A percentile compares a stretch with the other conserved stretches of the same genome.
Conservation (phyloP, 2,329 filamentous ascomycete genomes). For the Colletotrichum camelliae region DNA sequence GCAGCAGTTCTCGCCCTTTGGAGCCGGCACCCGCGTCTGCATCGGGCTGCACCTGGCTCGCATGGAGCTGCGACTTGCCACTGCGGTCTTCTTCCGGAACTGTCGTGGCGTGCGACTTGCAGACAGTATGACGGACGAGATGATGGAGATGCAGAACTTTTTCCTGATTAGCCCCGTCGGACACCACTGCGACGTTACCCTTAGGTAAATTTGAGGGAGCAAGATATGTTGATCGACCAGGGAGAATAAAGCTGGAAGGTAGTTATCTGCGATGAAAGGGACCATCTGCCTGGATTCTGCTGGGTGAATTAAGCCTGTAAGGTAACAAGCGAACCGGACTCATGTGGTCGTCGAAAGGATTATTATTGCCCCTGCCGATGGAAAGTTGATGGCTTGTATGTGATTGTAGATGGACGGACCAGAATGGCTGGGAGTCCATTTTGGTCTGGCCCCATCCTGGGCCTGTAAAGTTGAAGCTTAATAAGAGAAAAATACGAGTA, state of each 20-base stretch:
- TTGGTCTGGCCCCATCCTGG: no score
- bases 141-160: constrained; percentile 38
- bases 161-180: constrained; percentile 38
- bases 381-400: no score
- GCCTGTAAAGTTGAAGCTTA: no score
- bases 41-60: constrained; percentile 62
- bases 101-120: constrained; percentile 39
- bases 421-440: no score
- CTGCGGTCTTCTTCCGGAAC: constrained; percentile 56
- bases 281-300: fast-evolving
- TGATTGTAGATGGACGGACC: no score
- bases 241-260: fast-evolving
- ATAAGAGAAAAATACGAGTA: no score
- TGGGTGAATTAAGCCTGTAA: background rate
- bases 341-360: fast-evolving
- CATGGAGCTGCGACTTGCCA: constrained; percentile 59
- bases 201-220: background rate
- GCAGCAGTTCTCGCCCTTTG: constrained; percentile 57
- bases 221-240: background rate
- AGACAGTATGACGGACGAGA: constrained; percentile 38
- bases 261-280: background rate
- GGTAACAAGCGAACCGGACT: fast-evolving
- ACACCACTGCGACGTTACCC: constrained; percentile 32
- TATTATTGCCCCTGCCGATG: background rate
- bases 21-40: constrained; percentile 52